Conservation (phyloP, 108 stramenopile genomes). For the Conticribra weissflogii region DNA sequence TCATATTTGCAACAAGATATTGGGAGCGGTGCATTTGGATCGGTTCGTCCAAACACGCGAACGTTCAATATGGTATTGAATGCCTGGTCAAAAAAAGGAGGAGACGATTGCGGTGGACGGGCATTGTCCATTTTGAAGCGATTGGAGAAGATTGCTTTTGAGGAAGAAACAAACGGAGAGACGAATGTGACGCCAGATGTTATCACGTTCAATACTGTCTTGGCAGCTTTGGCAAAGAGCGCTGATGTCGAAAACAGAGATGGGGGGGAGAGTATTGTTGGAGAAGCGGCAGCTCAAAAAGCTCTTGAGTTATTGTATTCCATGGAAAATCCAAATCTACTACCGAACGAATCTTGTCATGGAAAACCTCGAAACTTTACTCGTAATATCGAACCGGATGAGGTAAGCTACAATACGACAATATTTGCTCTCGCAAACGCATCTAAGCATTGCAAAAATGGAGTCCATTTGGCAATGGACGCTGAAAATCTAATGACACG, state of each 20-base stretch:
- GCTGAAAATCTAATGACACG: conserved; percentile 28
- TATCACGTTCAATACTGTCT: conserved; percentile 40
- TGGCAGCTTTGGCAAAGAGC: conserved; percentile 46
- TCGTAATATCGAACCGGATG: conserved; percentile 29
- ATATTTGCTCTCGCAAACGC: conserved; percentile 48
- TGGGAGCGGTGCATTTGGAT: conserved; percentile 29
- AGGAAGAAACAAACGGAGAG: neutral
- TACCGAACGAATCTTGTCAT: neutral
- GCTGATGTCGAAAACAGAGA: conserved; percentile 6
- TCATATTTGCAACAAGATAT: conserved; percentile 22
- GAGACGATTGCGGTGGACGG: conserved; percentile 15
- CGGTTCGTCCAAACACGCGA: conserved; percentile 44
- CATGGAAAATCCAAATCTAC: conserved; percentile 21
- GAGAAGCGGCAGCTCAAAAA: conserved; percentile 29
- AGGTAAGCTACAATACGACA: conserved; percentile 40
- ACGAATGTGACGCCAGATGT: conserved; percentile 14
- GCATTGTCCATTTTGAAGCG: conserved; percentile 23
- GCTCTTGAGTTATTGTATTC: conserved; percentile 28
- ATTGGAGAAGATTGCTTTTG: conserved; percentile 19
- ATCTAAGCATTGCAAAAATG: conserved; percentile 24
- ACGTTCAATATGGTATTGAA: conserved; percentile 45
- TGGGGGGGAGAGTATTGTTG: conserved; percentile 2
- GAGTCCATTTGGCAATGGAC: conserved; percentile 10
- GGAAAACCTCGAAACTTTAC: neutral
- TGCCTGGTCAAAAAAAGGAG: conserved; percentile 34